These are phyloP conservation scores for Phytophthora citricola DNA, from an alignment of 352 stramenopile species.

Conservation along the genomic window DNA sequence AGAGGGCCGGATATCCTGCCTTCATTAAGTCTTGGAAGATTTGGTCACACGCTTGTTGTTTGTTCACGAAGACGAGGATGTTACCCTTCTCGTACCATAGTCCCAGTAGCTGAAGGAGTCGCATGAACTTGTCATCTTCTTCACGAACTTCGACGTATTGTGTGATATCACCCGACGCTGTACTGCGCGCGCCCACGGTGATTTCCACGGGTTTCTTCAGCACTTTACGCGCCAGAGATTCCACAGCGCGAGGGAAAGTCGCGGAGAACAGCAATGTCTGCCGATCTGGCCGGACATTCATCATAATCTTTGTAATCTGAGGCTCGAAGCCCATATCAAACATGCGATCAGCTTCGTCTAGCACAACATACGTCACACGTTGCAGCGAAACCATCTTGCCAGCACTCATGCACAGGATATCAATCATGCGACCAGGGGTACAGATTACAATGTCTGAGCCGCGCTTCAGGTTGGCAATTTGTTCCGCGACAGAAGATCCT, in stretches of 20 bases:
- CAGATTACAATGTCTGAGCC: slow-evolving; percentile 98
- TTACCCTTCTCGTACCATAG: slow-evolving; percentile 98
- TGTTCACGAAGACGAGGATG: slow-evolving; percentile 99
- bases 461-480: slow-evolving; percentile 99
- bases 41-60: slow-evolving; percentile 96
- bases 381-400: slow-evolving; percentile 96
- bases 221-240: slow-evolving; percentile 89
- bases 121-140: slow-evolving; percentile 99
- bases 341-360: slow-evolving; percentile 99
- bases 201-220: slow-evolving; percentile 98
- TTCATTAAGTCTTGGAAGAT: slow-evolving; percentile 98
- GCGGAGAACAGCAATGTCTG: slow-evolving; percentile 98
- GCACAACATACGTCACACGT: slow-evolving; percentile 98
- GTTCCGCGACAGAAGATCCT: slow-evolving; percentile 94
- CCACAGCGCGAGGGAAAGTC: slow-evolving; percentile 96
- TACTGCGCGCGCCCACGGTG: slow-evolving; percentile 95
- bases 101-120: slow-evolving; percentile 96
- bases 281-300: slow-evolving; percentile 91
- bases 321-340: slow-evolving; percentile 99
- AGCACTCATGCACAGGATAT: slow-evolving; percentile 99
- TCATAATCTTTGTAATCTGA: slow-evolving; percentile 97
- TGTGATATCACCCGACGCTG: slow-evolving; percentile 96
- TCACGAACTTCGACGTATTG: slow-evolving; percentile 99
- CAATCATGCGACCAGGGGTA: slow-evolving; percentile 99
- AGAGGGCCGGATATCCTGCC: slow-evolving; percentile 95